Percentiles rank a stretch among this genome's conserved stretches.
Evolutionary conservation across 257 asterid species (phyloP).

Genomic region (Solanum bukasovii): DNA sequence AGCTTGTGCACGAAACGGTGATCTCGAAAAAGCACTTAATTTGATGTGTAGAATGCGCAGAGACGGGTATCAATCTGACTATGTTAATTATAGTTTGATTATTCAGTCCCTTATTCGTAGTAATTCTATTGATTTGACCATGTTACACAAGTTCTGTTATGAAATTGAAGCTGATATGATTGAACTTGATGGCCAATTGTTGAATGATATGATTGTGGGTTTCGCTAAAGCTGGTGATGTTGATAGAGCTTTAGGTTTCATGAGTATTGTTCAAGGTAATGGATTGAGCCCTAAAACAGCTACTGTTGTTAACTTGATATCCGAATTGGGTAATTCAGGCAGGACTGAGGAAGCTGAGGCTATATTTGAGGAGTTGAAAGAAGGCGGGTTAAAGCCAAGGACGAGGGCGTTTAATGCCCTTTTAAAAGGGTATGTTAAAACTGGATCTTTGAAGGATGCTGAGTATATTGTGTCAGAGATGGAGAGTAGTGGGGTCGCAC

Average conservation of each 20-base stretch:
- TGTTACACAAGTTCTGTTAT: constrained; percentile 54
- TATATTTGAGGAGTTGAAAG: constrained; percentile 79
- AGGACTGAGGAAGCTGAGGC: constrained; percentile 94
- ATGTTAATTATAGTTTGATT: constrained; percentile 75
- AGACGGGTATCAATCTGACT: constrained; percentile 82
- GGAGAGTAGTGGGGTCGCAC: constrained; percentile 70
- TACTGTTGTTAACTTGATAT: constrained; percentile 47
- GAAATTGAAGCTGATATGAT: constrained; percentile 66
- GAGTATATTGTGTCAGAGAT: constrained; percentile 74
- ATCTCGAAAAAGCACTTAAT: constrained; percentile 79
- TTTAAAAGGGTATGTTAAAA: constrained; percentile 72
- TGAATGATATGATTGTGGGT: constrained; percentile 66
- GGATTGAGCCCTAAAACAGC: constrained; percentile 73
- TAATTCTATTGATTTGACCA: constrained; percentile 36
- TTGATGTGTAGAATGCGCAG: constrained; percentile 79
- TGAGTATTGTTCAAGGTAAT: constrained; percentile 64
- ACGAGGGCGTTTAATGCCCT: constrained; percentile 90
- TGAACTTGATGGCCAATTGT: constrained; percentile 72
- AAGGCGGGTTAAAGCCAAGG: constrained; percentile 75
- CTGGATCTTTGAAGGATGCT: constrained; percentile 73
- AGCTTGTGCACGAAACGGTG: constrained; percentile 86
- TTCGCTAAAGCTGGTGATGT: constrained; percentile 75
- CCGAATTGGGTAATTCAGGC: constrained; percentile 64
- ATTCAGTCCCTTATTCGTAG: constrained; percentile 68
- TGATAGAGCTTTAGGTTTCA: constrained; percentile 51